phyloP scores from a whole-genome alignment of 2,329 filamentous ascomycete species.

The Seiridium cupressi region DNA sequence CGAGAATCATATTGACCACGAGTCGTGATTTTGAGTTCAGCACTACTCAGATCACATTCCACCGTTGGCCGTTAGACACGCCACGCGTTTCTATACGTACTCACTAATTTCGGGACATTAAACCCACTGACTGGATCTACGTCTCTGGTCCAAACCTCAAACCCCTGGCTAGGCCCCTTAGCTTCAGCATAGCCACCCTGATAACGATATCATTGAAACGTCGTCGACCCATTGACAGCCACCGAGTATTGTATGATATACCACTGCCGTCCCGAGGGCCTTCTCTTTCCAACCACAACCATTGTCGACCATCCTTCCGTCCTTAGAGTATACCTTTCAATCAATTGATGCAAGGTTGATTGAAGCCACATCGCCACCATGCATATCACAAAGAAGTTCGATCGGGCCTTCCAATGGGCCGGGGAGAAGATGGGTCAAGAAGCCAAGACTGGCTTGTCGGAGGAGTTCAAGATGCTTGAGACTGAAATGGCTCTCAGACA shows the following conservation, averaged over 20 bases:
- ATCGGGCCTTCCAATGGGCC: constrained; percentile 96
- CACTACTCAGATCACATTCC: not conserved
- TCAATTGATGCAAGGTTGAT: not conserved
- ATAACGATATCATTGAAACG: constrained; percentile 7
- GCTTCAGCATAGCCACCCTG: constrained; percentile 10
- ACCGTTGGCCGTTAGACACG: constrained; percentile 2
- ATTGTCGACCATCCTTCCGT: not conserved
- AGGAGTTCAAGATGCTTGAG: constrained; percentile 90
- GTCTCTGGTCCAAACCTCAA: constrained; percentile 9
- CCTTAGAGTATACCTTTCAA: too few species aligned
- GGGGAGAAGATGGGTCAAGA: constrained; percentile 95
- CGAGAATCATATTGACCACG: too few species aligned
- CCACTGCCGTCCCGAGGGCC: not conserved
- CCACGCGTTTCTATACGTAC: constrained; percentile 8
- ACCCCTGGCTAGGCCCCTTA: constrained; percentile 12
- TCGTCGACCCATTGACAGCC: not conserved
- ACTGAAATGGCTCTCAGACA: constrained; percentile 86
- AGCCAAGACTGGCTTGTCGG: constrained; percentile 79
- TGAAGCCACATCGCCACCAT: constrained; percentile 30
- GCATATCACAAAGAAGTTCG: constrained; percentile 78
- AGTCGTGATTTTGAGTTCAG: not conserved
- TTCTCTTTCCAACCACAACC: not conserved
- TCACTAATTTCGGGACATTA: constrained; percentile 6
- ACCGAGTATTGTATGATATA: constrained; percentile 2
- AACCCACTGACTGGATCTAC: constrained; percentile 11